Evolutionary conservation across 192 early-diverging fungal genomes (phyloP).

Genomic region (Coemansia sp.): DNA sequence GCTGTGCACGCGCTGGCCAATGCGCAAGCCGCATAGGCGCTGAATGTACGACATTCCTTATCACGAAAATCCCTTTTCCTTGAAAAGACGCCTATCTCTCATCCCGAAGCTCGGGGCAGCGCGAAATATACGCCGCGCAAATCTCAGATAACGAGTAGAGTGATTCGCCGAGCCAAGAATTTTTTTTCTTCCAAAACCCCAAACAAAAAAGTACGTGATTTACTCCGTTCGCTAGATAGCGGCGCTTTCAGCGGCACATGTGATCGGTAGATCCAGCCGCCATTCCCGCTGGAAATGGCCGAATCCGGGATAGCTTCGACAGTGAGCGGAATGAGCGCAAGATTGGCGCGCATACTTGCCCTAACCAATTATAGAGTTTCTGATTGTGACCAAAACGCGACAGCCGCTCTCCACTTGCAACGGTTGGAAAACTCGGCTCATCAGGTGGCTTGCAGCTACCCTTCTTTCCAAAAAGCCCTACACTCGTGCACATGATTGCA

Average conservation of each 20-base stretch:
- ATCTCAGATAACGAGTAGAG: not conserved
- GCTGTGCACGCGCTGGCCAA: too few species aligned
- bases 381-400: too few species aligned
- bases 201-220: not conserved
- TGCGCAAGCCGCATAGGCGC: not conserved
- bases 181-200: not conserved
- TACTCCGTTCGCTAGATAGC: not conserved
- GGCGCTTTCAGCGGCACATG: conserved; percentile 2
- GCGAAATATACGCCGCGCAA: not conserved
- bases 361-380: too few species aligned
- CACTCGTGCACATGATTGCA: too few species aligned
- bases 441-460: too few species aligned
- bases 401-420: too few species aligned
- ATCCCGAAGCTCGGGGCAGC: not conserved
- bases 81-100: not conserved
- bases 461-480: too few species aligned
- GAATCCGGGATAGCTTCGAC: too few species aligned
- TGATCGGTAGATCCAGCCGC: not conserved
- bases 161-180: not conserved
- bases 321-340: too few species aligned
- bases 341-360: too few species aligned
- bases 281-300: not conserved
- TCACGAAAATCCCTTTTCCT: too few species aligned
- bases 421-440: too few species aligned
- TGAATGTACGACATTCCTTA: not conserved